Evolutionary conservation across 192 early-diverging fungal genomes (phyloP), one percentile per base, ranked within the genome.

Genomic region (Mortierella antarctica): DNA sequence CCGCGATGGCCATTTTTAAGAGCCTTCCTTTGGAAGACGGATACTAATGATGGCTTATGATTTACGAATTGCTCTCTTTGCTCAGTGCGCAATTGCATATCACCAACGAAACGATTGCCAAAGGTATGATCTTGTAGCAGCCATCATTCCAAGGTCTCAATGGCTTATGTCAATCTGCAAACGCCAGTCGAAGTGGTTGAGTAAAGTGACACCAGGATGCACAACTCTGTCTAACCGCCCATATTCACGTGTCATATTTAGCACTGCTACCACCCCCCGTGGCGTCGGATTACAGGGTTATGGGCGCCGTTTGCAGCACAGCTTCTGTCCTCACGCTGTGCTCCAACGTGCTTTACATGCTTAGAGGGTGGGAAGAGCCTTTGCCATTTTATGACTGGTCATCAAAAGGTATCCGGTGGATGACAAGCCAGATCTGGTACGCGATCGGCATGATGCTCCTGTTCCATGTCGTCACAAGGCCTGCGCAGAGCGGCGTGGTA

Each of bases 351-450:
- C 39, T 80, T 40, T 80, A 80, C 48, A 80, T 80, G 77, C 70
- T 80, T 21, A 57, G 77, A 46, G 77, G 77, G 50, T 80, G 77
- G 77, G 64, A 80, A 42, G 70, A 80, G n/a, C 77, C 77, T 1
- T 42, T 66, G 18, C 70, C 70, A 10, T 80, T 80, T 46, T 80
- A 80, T 14, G 77, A 80, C 49, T 72, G 70, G 77, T 65, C 77
- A 13, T 72, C 70, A 15, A 72, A 67, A 17, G 65, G 65, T 4
- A 72, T 80, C 51, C 69, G 77, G 6, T 80, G 77, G 77, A 63
- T 80, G 77, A 80, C 77, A 5, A 80, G 77, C 20, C 77, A 80
- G 42, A 67, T 80, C 46, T 80, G 77, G 77, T 80, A 80, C 49
- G 77, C 77, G 14, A 80, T 80, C 31, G 77, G 77, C 15, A 80